phyloP scores from a whole-genome alignment of 78 protist genomes.

The Polysphondylium violaceum region DNA sequence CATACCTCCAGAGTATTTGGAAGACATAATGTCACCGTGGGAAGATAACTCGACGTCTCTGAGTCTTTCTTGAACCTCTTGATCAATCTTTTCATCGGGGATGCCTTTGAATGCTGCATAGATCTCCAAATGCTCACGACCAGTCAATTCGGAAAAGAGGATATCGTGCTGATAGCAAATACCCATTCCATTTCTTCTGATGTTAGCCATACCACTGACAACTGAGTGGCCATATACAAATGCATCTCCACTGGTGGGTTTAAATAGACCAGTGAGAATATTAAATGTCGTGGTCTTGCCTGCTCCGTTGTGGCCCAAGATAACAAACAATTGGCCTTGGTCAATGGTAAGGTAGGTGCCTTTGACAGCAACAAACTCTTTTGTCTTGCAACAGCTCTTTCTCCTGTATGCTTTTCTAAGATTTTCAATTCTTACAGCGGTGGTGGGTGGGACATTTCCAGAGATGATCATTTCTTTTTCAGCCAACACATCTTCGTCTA shows the following conservation, averaged over 20 bases:
- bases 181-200: neutral
- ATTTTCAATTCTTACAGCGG: slow-evolving; percentile 23
- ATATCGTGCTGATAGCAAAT: slow-evolving; percentile 91
- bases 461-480: neutral
- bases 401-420: slow-evolving; percentile 1
- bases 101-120: neutral
- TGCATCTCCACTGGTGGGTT: slow-evolving; percentile 26
- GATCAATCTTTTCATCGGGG: neutral
- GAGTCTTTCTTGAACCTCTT: slow-evolving; percentile 2
- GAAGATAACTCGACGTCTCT: slow-evolving; percentile 2
- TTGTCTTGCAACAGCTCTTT: neutral
- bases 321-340: slow-evolving; percentile 19
- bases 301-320: slow-evolving; percentile 26
- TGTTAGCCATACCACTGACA: neutral
- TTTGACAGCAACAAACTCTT: neutral
- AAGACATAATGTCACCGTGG: neutral
- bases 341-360: neutral
- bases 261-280: neutral
- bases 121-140: slow-evolving; percentile 26
- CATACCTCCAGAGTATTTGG: slow-evolving; percentile 46
- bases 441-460: neutral
- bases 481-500: slow-evolving; percentile 16
- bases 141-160: slow-evolving; percentile 81
- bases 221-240: slow-evolving; percentile 14
- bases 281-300: slow-evolving; percentile 31